These are phyloP conservation scores for Triangularia setosa DNA, from an alignment of 2,329 filamentous ascomycete genomes.

Conservation along the genomic window DNA sequence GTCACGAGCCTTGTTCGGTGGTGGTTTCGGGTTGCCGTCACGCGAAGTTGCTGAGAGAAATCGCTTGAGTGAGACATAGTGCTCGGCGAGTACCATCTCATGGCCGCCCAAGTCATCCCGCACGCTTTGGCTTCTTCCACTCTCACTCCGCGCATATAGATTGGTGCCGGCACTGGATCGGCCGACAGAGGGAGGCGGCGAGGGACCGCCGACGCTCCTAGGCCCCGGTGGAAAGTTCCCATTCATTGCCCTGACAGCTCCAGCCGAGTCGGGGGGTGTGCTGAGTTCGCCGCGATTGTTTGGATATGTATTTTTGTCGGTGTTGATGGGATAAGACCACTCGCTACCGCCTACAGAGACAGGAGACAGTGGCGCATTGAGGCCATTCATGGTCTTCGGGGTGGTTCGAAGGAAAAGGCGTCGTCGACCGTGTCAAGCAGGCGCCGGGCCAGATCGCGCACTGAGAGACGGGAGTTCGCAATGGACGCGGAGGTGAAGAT, in stretches of 20 bases:
- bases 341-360: slow-evolving; percentile 80
- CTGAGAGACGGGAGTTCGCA: slow-evolving; percentile 3
- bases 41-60: slow-evolving; percentile 68
- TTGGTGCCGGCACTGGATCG: slow-evolving; percentile 78
- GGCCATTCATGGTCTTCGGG: slow-evolving; percentile 60
- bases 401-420: slow-evolving; percentile 20
- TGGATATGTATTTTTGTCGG: slow-evolving; percentile 50
- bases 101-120: slow-evolving; percentile 51
- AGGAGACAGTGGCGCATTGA: slow-evolving; percentile 75
- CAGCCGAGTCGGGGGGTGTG: slow-evolving; percentile 67
- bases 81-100: slow-evolving; percentile 65
- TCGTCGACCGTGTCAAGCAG: slow-evolving; percentile 23
- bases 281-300: slow-evolving; percentile 57
- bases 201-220: slow-evolving; percentile 61
- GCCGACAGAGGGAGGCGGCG: slow-evolving; percentile 83
- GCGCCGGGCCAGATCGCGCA: slow-evolving; percentile 9
- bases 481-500: slow-evolving; percentile 3
- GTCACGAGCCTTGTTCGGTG: slow-evolving; percentile 85
- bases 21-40: slow-evolving; percentile 70
- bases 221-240: slow-evolving; percentile 52
- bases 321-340: slow-evolving; percentile 66
- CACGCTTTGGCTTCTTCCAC: slow-evolving; percentile 56
- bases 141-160: slow-evolving; percentile 63
- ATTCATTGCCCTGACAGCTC: slow-evolving; percentile 59
- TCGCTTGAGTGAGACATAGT: slow-evolving; percentile 74